Evolutionary conservation across 2,329 filamentous ascomycete species (phyloP).

Genomic region (Alternaria brassicae): DNA sequence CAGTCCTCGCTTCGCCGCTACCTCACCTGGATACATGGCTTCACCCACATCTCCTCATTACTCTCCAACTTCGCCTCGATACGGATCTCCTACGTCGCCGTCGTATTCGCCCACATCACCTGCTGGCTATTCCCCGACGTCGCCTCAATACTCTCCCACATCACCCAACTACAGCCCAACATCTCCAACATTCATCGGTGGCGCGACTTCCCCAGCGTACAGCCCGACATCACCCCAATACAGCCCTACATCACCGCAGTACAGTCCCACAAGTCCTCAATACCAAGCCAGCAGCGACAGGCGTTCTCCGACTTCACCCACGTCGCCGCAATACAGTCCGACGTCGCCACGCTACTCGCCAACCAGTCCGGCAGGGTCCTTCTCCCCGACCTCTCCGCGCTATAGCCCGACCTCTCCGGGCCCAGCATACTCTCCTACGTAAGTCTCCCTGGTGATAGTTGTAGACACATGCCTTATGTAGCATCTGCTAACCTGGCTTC

Average conservation of each 20-base stretch:
- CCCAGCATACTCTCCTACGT: conserved; percentile 55
- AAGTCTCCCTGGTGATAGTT: conserved; percentile 46
- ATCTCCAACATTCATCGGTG: conserved; percentile 27
- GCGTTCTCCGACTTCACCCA: conserved; percentile 57
- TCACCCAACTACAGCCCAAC: conserved; percentile 60
- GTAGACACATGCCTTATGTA: conserved; percentile 16
- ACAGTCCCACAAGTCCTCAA: conserved; percentile 72
- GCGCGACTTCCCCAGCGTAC: conserved; percentile 59
- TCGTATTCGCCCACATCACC: conserved; percentile 64
- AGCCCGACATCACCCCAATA: conserved; percentile 62
- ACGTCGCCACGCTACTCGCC: conserved; percentile 43
- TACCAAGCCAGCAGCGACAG: conserved; percentile 63
- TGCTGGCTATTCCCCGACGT: conserved; percentile 59
- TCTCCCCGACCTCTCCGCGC: conserved; percentile 54
- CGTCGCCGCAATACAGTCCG: conserved; percentile 48
- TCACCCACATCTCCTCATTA: conserved; percentile 66
- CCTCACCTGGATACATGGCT: conserved; percentile 61
- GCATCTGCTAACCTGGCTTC: conserved; percentile 27
- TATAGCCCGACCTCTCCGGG: conserved; percentile 52
- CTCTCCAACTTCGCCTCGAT: conserved; percentile 65
- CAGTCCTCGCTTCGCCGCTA: conserved; percentile 61
- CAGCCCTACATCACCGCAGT: conserved; percentile 70
- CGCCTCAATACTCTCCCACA: conserved; percentile 56
- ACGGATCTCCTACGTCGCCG: conserved; percentile 57
- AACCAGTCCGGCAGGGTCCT: conserved; percentile 45